Evolutionary conservation across 345 rosid genomes (phyloP).

Genomic region (Turnera subulata): DNA sequence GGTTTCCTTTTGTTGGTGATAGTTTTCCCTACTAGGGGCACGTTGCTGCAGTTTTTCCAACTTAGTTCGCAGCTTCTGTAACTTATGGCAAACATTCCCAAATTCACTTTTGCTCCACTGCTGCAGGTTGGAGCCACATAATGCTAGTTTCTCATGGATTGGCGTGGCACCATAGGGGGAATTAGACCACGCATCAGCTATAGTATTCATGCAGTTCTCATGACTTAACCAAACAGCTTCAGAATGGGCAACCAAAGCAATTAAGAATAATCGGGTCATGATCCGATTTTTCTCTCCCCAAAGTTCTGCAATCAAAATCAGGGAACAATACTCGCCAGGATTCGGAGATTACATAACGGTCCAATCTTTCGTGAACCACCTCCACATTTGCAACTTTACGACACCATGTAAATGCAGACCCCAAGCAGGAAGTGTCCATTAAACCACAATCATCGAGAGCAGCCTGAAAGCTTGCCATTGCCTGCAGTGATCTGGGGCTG

Average conservation of each 20-base stretch:
- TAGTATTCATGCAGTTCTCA: not conserved
- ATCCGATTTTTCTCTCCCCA: not conserved
- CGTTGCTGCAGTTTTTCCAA: not conserved
- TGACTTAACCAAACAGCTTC: not conserved
- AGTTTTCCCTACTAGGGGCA: not conserved
- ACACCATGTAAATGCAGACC: not conserved
- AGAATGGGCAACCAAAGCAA: not conserved
- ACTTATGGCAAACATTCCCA: not conserved
- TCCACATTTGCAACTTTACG: not conserved
- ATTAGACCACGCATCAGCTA: not conserved
- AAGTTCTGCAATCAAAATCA: not conserved
- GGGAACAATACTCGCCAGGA: not conserved
- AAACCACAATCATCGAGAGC: not conserved
- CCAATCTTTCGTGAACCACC: not conserved
- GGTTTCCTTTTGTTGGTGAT: not conserved
- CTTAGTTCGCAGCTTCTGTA: no score
- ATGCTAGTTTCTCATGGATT: not conserved
- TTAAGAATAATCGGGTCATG: not conserved
- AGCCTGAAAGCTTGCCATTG: not conserved
- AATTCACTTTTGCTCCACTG: not conserved
- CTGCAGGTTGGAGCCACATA: not conserved
- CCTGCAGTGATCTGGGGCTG: not conserved
- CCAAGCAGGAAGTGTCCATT: not conserved
- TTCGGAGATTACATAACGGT: not conserved
- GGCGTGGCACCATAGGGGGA: not conserved